Evolutionary conservation across 2,329 filamentous ascomycete genomes (phyloP).

Genomic region (Pseudocercospora fijiensis): DNA sequence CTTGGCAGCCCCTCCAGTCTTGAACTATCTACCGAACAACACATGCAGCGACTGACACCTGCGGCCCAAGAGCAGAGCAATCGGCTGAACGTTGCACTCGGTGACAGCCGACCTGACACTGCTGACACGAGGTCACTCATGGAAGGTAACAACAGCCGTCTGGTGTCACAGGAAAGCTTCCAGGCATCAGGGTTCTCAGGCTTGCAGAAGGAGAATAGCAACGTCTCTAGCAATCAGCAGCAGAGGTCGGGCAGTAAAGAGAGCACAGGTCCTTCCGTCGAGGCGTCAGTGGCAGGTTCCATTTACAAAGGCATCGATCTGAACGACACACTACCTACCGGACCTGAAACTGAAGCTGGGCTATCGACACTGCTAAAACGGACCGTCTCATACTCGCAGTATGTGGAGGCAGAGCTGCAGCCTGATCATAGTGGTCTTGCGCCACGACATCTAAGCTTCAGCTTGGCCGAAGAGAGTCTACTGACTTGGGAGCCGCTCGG

Average conservation of each 20-base stretch:
- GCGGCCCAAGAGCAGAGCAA: slow-evolving; percentile 22
- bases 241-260: slow-evolving; percentile 10
- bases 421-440: slow-evolving; percentile 56
- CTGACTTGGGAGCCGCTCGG: slow-evolving; percentile 57
- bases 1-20: slow-evolving; percentile 33
- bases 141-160: not conserved
- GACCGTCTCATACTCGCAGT: slow-evolving; percentile 53
- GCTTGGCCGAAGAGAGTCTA: slow-evolving; percentile 71
- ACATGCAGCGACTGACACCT: slow-evolving; percentile 14
- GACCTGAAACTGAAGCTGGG: slow-evolving; percentile 47
- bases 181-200: not conserved
- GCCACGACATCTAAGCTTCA: slow-evolving; percentile 73
- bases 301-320: slow-evolving; percentile 60
- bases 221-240: slow-evolving; percentile 9
- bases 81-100: slow-evolving; percentile 20
- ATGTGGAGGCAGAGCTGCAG: slow-evolving; percentile 22
- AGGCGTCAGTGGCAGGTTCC: slow-evolving; percentile 59
- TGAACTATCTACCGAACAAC: slow-evolving; percentile 5
- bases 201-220: slow-evolving; percentile 10
- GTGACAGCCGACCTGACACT: slow-evolving; percentile 17
- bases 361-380: slow-evolving; percentile 57
- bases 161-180: slow-evolving; percentile 18
- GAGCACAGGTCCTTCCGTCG: slow-evolving; percentile 16
- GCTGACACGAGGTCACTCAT: slow-evolving; percentile 16
- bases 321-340: slow-evolving; percentile 53